phyloP scores from a whole-genome alignment of 805 yeast species.

The Tetrapisispora pingtungensis region DNA sequence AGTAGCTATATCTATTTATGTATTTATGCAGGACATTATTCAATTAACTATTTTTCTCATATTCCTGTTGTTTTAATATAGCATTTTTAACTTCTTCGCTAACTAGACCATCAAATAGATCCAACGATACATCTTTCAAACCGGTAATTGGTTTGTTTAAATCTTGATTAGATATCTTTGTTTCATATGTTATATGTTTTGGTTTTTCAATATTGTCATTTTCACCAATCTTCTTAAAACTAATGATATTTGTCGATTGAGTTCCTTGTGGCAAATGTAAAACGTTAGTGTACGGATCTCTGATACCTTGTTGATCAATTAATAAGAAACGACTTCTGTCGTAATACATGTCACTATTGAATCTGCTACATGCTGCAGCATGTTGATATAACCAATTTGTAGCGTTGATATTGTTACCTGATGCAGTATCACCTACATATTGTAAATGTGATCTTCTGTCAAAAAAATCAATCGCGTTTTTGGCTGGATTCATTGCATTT shows the following conservation, averaged over 20 bases:
- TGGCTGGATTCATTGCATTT: constrained; percentile 23
- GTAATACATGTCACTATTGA: constrained; percentile 51
- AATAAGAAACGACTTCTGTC: constrained; percentile 44
- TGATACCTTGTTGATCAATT: constrained; percentile 42
- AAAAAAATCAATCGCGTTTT: constrained; percentile 32
- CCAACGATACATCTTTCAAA: constrained; percentile 45
- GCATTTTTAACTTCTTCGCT: constrained; percentile 51
- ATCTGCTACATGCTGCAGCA: constrained; percentile 65
- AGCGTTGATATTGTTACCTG: constrained; percentile 37
- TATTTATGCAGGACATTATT: background rate
- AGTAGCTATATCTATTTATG: background rate
- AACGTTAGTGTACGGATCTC: constrained; percentile 81
- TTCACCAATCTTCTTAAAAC: constrained; percentile 14
- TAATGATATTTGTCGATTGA: constrained; percentile 50
- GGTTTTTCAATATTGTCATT: constrained; percentile 18
- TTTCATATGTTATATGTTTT: constrained; percentile 37
- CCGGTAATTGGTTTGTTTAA: constrained; percentile 50
- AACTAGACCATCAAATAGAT: constrained; percentile 47
- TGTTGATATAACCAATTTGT: constrained; percentile 80
- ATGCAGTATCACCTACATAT: constrained; percentile 22
- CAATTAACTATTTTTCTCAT: constrained; percentile 29
- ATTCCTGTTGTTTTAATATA: constrained; percentile 48
- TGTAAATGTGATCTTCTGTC: constrained; percentile 22
- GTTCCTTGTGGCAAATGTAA: constrained; percentile 61
- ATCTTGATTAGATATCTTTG: constrained; percentile 38